Percentiles rank a stretch among this genome's conserved stretches.
These are phyloP conservation scores for Drechslerella stenobrocha DNA, from an alignment of 2,329 filamentous ascomycete species.

Conservation along the genomic window DNA sequence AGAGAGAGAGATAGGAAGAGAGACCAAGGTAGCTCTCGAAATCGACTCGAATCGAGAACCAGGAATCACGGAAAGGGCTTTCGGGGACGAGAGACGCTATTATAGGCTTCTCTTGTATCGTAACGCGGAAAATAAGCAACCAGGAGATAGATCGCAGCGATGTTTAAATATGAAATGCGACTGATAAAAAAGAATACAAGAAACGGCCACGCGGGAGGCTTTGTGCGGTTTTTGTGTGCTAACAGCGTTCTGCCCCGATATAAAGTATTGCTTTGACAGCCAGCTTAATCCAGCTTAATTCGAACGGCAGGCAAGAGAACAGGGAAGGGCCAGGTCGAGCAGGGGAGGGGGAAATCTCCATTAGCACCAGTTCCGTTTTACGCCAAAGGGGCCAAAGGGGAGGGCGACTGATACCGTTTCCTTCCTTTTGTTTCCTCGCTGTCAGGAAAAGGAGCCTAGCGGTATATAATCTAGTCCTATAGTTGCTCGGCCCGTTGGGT, in stretches of 20 bases:
- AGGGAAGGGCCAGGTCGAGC: slow-evolving; percentile 45
- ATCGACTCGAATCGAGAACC: slow-evolving; percentile 46
- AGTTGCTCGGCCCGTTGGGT: slow-evolving; percentile 48
- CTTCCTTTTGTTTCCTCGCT: slow-evolving; percentile 46
- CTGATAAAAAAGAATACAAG: slow-evolving; percentile 25
- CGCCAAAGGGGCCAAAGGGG: slow-evolving; percentile 48
- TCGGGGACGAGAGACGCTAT: slow-evolving; percentile 48
- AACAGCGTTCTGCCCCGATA: slow-evolving; percentile 39
- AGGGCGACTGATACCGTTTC: slow-evolving; percentile 46
- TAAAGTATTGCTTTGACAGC: slow-evolving; percentile 49
- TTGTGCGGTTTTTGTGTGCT: slow-evolving; percentile 48
- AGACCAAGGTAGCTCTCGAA: slow-evolving; percentile 33
- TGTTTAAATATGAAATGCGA: slow-evolving; percentile 48
- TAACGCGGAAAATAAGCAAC: slow-evolving; percentile 48
- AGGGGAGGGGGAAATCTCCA: slow-evolving; percentile 43
- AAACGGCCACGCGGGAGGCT: slow-evolving; percentile 48
- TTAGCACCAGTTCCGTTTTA: slow-evolving; percentile 47
- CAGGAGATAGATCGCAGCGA: slow-evolving; percentile 46
- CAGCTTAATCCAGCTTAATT: slow-evolving; percentile 49
- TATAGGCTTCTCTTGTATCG: slow-evolving; percentile 44
- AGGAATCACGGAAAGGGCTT: slow-evolving; percentile 36
- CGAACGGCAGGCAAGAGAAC: slow-evolving; percentile 44
- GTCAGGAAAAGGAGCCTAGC: slow-evolving; percentile 49
- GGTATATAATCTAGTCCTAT: slow-evolving; percentile 47
- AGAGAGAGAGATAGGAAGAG: too few species aligned